These are phyloP conservation scores for Casuarina cunninghamiana DNA, from an alignment of 306 rosid genomes.

Conservation along the genomic window DNA sequence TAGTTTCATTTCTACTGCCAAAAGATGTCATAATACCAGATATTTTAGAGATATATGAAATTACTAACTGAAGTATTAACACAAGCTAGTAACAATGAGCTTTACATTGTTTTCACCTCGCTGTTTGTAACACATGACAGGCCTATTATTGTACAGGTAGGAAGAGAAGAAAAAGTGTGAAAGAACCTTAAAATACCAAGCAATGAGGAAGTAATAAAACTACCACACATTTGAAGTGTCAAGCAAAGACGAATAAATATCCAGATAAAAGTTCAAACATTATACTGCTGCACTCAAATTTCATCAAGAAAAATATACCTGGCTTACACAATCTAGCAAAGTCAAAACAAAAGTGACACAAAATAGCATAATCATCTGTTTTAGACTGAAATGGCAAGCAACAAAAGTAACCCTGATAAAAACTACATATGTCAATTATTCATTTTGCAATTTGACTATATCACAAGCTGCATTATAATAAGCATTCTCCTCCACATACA, in stretches of 20 bases:
- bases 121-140: background rate
- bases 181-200: background rate
- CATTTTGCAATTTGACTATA: background rate
- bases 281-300: background rate
- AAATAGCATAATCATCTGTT: constrained; percentile 1
- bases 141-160: constrained; percentile 9
- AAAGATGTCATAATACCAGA: too few species aligned
- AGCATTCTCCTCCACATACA: background rate
- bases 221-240: background rate
- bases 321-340: too few species aligned
- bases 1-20: too few species aligned
- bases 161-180: background rate
- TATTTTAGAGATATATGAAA: too few species aligned
- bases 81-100: background rate
- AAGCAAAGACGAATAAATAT: background rate
- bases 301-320: background rate
- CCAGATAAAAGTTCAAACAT: background rate
- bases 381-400: background rate
- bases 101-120: too few species aligned
- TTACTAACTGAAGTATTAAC: background rate
- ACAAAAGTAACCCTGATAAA: background rate
- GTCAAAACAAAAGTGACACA: too few species aligned
- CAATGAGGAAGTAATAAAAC: background rate
- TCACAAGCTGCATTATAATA: background rate
- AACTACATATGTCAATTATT: background rate